A percentile compares a stretch with the other conserved stretches of the same genome.
phyloP scores from a whole-genome alignment of 208 protist genomes.

The Wallacemonas collosoma region DNA sequence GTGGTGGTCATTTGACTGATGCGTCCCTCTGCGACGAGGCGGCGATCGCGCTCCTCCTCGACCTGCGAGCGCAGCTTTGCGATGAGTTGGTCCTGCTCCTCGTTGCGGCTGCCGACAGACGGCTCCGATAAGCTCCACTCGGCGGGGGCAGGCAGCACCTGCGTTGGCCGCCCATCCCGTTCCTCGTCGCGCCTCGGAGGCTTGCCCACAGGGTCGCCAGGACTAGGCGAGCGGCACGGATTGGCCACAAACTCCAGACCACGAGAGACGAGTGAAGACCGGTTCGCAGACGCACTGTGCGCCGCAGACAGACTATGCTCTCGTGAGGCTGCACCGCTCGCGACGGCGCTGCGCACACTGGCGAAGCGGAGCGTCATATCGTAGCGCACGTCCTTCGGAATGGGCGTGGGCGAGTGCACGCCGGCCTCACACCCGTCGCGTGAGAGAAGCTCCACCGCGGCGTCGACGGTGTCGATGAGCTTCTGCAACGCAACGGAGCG shows the following conservation, averaged over 20 bases:
- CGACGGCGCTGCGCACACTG: constrained; percentile 3
- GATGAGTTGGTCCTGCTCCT: neutral
- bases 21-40: neutral
- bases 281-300: neutral
- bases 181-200: neutral
- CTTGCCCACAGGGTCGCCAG: neutral
- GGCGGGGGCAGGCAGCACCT: neutral
- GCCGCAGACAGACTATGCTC: neutral
- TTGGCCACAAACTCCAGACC: neutral
- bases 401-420: neutral
- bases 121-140: neutral
- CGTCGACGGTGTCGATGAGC: constrained; percentile 10
- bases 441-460: constrained; percentile 14
- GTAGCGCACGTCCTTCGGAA: neutral
- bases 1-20: neutral
- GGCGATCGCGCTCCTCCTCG: neutral
- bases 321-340: neutral
- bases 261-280: neutral
- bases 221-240: neutral
- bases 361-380: constrained; percentile 16
- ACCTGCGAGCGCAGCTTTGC: constrained; percentile 9
- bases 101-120: neutral
- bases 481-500: neutral
- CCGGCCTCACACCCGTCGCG: constrained; percentile 13
- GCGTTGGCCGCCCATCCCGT: neutral